These are phyloP conservation scores for Kodamaea leandrae DNA, from an alignment of 805 yeast species.

Conservation along the genomic window DNA sequence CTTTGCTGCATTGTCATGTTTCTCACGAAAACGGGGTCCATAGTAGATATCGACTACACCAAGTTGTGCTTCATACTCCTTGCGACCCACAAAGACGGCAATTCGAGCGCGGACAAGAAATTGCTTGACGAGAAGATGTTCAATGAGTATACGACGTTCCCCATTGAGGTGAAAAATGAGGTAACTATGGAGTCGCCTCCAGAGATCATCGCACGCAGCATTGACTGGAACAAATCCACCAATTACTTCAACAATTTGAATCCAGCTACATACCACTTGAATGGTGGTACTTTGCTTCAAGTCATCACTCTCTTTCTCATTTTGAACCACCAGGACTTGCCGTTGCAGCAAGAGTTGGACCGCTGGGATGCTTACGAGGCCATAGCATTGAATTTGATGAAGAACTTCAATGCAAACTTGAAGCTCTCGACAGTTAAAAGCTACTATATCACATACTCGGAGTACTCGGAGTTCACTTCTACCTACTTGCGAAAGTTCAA, in stretches of 20 bases:
- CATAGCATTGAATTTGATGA: slow-evolving; percentile 44
- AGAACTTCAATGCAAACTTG: slow-evolving; percentile 47
- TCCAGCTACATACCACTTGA: slow-evolving; percentile 32
- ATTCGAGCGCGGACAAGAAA: slow-evolving; percentile 1
- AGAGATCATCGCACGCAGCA: slow-evolving; percentile 13
- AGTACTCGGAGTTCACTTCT: slow-evolving; percentile 13
- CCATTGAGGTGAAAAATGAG: slow-evolving; percentile 20
- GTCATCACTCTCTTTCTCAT: slow-evolving; percentile 51
- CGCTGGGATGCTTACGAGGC: slow-evolving; percentile 44
- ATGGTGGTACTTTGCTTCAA: slow-evolving; percentile 40
- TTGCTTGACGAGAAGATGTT: slow-evolving; percentile 6
- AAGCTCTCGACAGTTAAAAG: slow-evolving; percentile 18
- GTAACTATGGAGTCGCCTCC: slow-evolving; percentile 12
- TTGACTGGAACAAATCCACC: slow-evolving; percentile 37
- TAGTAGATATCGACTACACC: slow-evolving; percentile 6
- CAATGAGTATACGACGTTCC: slow-evolving; percentile 8
- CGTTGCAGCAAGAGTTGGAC: slow-evolving; percentile 11
- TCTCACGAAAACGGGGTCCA: slow-evolving; percentile 1
- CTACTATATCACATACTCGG: slow-evolving; percentile 14
- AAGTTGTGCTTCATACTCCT: slow-evolving; percentile 8
- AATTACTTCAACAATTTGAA: slow-evolving; percentile 45
- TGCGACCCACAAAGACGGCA: background rate
- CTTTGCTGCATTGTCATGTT: slow-evolving; percentile 4
- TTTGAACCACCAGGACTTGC: slow-evolving; percentile 31
- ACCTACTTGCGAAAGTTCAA: slow-evolving; percentile 13